Evolutionary conservation across 2,329 filamentous ascomycete species (phyloP).

Genomic region (Pyrenophora teres): DNA sequence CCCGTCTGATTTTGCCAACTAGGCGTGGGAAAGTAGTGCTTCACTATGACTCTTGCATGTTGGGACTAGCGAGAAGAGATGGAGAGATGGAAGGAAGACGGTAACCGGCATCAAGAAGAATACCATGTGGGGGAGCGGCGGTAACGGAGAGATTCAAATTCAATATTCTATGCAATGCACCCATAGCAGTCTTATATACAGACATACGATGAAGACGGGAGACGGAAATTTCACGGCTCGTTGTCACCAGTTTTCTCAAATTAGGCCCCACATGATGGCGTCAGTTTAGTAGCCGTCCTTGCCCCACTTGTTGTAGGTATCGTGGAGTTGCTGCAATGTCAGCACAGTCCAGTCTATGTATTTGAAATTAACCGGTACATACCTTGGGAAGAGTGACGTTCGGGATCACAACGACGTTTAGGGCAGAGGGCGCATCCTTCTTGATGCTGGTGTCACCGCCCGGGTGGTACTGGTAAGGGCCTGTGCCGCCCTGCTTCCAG

Average conservation of each 20-base stretch:
- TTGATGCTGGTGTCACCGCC: slow-evolving; percentile 79
- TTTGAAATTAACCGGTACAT: slow-evolving; percentile 1
- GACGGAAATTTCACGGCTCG: background rate
- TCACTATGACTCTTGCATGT: no score
- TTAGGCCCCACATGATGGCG: background rate
- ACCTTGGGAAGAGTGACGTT: slow-evolving; percentile 87
- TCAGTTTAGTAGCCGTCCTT: slow-evolving; percentile 78
- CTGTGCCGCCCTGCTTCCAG: slow-evolving; percentile 71
- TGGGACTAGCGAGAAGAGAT: no score
- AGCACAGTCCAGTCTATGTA: background rate
- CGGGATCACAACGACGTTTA: slow-evolving; percentile 93
- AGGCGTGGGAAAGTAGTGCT: no score
- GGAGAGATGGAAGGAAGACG: no score
- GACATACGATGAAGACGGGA: slow-evolving; percentile 10
- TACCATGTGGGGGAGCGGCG: background rate
- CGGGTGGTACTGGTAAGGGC: slow-evolving; percentile 71
- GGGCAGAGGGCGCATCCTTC: slow-evolving; percentile 89
- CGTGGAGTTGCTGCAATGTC: slow-evolving; percentile 74
- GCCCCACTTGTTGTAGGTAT: slow-evolving; percentile 99
- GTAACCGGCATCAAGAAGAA: background rate
- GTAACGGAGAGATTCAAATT: slow-evolving; percentile 5
- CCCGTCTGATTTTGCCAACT: no score
- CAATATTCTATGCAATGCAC: slow-evolving; percentile 9
- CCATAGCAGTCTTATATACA: slow-evolving; percentile 23
- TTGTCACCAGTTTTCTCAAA: background rate